Evolutionary conservation across 2,329 filamentous ascomycete genomes (phyloP), one percentile per base, ranked within the genome.

Genomic region (Hypoxylon sp.): DNA sequence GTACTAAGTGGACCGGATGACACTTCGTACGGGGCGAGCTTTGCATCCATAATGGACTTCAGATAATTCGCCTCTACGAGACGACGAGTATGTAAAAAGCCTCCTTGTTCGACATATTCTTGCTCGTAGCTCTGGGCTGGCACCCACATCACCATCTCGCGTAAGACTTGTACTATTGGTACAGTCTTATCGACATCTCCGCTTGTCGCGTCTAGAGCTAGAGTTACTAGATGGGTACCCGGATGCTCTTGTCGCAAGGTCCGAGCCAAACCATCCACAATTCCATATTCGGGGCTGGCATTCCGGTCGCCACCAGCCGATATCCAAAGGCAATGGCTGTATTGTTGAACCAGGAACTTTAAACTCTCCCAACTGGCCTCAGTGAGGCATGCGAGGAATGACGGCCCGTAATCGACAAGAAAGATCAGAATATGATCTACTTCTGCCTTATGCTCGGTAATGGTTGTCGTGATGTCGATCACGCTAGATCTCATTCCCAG

Each of bases 41-140:
- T 58, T 5, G 33, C 19, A 22, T 65, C 29, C 13, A 70, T 44
- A 0, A 3, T 17, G 2, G n/a, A 39, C 51, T 51, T 68, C 3
- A 66, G 22, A 19, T 44, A 55, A 33, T 48, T 35, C 0, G 65
- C 59, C 24, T 70, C 62, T 1, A 67, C 53, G 1, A 72, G 52
- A 10, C 68, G 67, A 2, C 63, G 1, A 2, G 59, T 65, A 11
- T 70, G 62, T 6, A 72, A 39, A 14, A 26, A 0, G 3, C 68
- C 67, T 6, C 62, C 65, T 3, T 63, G 14, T 22, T 72, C 67
- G 6, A 67, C 13, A 13, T 64, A 70, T n/a, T 68, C 68, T 29
- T 70, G 48, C 35, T 72, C 70, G 33, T 72, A 72, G 11, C 37
- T 31, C 35, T 52, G 29, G 29, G 29, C 1, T 31, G 29, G 6